Percentiles rank a stretch among this genome's conserved stretches.
phyloP scores from a whole-genome alignment of 2,329 filamentous ascomycete species.

The Keithomyces neogunnii region DNA sequence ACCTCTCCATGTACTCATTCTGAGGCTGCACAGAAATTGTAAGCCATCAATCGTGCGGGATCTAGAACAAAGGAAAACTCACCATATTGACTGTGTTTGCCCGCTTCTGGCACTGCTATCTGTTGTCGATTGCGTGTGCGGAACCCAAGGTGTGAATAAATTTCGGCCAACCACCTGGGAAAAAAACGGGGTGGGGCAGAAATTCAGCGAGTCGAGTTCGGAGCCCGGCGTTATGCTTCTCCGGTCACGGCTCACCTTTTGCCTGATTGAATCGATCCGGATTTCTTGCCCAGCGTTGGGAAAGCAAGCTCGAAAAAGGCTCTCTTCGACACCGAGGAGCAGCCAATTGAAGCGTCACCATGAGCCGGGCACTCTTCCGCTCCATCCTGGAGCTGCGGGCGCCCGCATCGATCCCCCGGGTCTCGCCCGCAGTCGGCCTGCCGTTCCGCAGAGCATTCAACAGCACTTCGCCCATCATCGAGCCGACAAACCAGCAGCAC shows the following conservation, averaged over 20 bases:
- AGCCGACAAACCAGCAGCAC: constrained; percentile 26
- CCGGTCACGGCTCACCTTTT: constrained; percentile 17
- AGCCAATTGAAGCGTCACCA: constrained; percentile 20
- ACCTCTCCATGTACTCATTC: constrained; percentile 73
- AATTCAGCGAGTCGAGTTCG: constrained; percentile 10
- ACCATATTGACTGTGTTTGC: constrained; percentile 7
- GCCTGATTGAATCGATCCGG: constrained; percentile 2
- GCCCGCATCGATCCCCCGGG: constrained; percentile 17
- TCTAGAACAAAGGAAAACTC: not conserved
- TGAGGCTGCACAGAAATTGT: constrained; percentile 50
- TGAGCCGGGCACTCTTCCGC: constrained; percentile 55
- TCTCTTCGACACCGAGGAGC: not conserved
- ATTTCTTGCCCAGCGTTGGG: constrained; percentile 3
- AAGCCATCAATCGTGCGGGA: not conserved
- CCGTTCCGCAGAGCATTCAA: constrained; percentile 30
- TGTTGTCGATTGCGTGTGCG: not conserved
- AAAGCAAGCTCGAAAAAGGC: constrained; percentile 9
- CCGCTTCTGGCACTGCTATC: not conserved
- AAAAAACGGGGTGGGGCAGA: constrained; percentile 1
- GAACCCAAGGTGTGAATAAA: constrained; percentile 4
- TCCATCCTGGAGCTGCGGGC: constrained; percentile 53
- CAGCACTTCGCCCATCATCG: constrained; percentile 41
- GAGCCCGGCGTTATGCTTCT: constrained; percentile 26
- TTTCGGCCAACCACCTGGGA: constrained; percentile 6
- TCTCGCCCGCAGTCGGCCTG: constrained; percentile 16